Base-by-base conservation (phyloP, 1,139 yeast genomes). In the Pichia sp. region DNA sequence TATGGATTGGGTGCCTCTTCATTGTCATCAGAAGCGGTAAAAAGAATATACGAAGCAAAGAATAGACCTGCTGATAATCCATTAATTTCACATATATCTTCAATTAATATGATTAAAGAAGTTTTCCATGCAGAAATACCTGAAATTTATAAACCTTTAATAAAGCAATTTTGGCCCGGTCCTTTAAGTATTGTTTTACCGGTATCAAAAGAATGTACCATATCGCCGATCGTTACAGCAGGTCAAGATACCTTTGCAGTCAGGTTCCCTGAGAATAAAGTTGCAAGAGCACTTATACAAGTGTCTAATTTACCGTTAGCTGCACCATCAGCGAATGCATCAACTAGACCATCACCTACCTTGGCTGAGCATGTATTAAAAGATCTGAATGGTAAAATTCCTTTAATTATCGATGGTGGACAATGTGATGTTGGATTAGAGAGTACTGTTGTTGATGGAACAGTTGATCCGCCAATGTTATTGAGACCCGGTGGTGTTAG, bases 301-400 rank as follows among this genome's bases (percentile, higher is more conserved):
- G 60, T 86, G n/a, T 79, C 95, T 46, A 95, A 88, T 56, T 76
- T 85, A 1, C 97, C 98, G 0, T 68, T 92, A 40, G 98, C 98
- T 0, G 98, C 98, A 0, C 98, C 98, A 0, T 86, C 96, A 1
- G 98, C 98, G 7, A 92, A 92, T 66, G 94, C 97, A 3, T 88
- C 97, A 1, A 92, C 98, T 0, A 72, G 88, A 48, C 98, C 98
- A 1, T 86, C 96, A 39, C 96, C 97, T 1, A 92, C 98, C 0
- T 62, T 75, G 40, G 98, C 98, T 1, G 68, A 74, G 26, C 98
- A 92, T 65, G 98, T 92, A 0, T 77, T 70, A 55, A 79, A 81
- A 57, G 98, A 92, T 62, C 67, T 92, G 45, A 63, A 83, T 1
- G 92, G 89, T 1, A 79, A 75, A 51, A 87, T 92, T n/a, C 96